phyloP scores from a whole-genome alignment of 2,329 filamentous ascomycete species.

The Fonsecaea nubica region DNA sequence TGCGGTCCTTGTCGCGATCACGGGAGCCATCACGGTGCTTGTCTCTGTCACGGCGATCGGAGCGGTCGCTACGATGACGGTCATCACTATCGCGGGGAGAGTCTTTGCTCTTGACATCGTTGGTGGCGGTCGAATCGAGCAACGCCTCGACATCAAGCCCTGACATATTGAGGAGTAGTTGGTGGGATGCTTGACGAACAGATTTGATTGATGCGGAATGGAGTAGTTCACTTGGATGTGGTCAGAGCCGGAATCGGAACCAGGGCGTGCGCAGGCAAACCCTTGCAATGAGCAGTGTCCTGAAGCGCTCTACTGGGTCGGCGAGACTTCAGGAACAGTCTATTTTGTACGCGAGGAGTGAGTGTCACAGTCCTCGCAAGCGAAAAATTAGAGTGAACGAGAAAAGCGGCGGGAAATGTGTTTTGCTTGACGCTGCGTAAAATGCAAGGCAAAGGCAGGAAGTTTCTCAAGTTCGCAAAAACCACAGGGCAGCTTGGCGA shows the following conservation, averaged over 20 bases:
- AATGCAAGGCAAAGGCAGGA: neutral
- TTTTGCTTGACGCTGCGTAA: neutral
- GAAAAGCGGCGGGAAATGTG: neutral
- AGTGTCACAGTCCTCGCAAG: neutral
- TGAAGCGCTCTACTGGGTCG: neutral
- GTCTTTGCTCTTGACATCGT: constrained; percentile 40
- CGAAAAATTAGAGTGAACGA: neutral
- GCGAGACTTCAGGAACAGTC: neutral
- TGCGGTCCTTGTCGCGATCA: constrained; percentile 63
- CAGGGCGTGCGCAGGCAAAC: constrained; percentile 35
- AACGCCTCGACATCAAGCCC: constrained; percentile 85
- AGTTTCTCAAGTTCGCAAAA: neutral
- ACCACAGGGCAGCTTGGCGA: neutral
- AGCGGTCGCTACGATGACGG: constrained; percentile 62
- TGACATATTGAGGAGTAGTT: constrained; percentile 61
- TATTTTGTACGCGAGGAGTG: neutral
- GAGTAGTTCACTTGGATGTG: constrained; percentile 36
- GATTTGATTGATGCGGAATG: constrained; percentile 15
- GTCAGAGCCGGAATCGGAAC: constrained; percentile 34
- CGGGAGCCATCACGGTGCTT: constrained; percentile 65
- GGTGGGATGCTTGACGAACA: constrained; percentile 23
- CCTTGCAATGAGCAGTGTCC: constrained; percentile 31
- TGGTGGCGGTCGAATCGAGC: constrained; percentile 79
- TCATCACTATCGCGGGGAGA: constrained; percentile 57
- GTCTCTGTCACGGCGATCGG: constrained; percentile 63